A percentile compares a stretch with the other conserved stretches of the same genome.
phyloP scores from a whole-genome alignment of 345 rosid species.

The Sonneratia caseolaris region DNA sequence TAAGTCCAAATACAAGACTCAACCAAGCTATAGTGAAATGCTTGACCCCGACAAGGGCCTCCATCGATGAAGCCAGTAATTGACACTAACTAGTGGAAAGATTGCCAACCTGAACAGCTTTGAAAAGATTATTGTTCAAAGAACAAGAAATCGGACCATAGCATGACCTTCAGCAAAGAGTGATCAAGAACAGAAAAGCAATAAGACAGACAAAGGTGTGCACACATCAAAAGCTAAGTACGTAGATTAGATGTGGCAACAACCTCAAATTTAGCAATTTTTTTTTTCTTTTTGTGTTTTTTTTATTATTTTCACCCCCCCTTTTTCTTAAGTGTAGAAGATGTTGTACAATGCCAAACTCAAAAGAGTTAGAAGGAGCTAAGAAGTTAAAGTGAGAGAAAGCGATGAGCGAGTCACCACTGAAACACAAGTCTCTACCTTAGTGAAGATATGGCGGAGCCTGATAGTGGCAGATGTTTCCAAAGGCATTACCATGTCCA shows the following conservation, averaged over 20 bases:
- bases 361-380: constrained; percentile 2
- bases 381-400: constrained; percentile 7
- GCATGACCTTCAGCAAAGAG: not conserved
- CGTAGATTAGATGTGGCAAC: constrained; percentile 13
- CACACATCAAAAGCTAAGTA: constrained; percentile 6
- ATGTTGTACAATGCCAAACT: constrained; percentile 10
- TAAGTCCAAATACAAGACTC: too few relatives aligned
- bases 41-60: too few relatives aligned
- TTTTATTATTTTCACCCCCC: not conserved
- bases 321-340: constrained; percentile 1
- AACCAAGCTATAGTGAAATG: too few relatives aligned
- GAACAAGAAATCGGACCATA: too few relatives aligned
- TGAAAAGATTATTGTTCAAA: too few relatives aligned
- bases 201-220: not conserved
- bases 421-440: constrained; percentile 9
- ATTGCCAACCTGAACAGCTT: too few relatives aligned
- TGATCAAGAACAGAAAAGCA: not conserved
- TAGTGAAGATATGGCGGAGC: constrained; percentile 72
- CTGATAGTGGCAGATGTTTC: constrained; percentile 88
- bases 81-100: too few relatives aligned
- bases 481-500: constrained; percentile 77
- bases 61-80: too few relatives aligned
- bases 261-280: not conserved
- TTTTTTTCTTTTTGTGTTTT: not conserved
- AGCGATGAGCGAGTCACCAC: not conserved